Evolutionary conservation across 2,329 filamentous ascomycete species (phyloP), one percentile per base, ranked within the genome.

Genomic region (Hypoxylon sp.): DNA sequence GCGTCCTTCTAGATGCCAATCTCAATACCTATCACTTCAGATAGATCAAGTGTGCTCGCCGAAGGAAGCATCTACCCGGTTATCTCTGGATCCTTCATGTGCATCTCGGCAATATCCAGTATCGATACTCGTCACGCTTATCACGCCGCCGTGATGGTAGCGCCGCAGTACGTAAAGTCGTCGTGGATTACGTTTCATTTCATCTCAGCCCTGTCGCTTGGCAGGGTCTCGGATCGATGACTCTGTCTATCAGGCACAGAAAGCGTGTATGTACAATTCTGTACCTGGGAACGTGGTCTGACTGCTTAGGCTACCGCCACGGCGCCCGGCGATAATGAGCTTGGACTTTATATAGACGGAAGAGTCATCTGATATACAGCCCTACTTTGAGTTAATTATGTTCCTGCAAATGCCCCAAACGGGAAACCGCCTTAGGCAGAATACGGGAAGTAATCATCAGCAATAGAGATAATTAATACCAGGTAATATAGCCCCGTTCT

Each of bases 121-220:
- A 53, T 61, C 10, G 25, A 46, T 25, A n/a, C 38, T 21, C 38
- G n/a, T 43, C n/a, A 43, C 17, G 17, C 38, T 45, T 60, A 32
- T 57, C 19, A 59, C 17, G 38, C 25, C 49, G 23, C 57, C 59
- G 28, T 28, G 34, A 58, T 49, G 50, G 9, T 55, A 48, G 25
- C 32, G 45, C 5, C 17, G 6, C 7, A 13, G 36, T 34, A 48
- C 46, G 45, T 60, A 65, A 58, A 57, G 48, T 52, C 45, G 53
- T 59, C 50, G 65, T 53, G 52, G 52, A 17, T 32, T 46, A 34
- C 52, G 60, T 67, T 68, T 69, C 60, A 46, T 67, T 68, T 69
- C 60, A 46, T 50, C 57, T 69, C 68, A 71, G 65, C 68, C 68
- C 68, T 64, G 63, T 58, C 55, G 34, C 65, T 68, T 68, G 63